Evolutionary conservation across 495 filamentous ascomycete genomes (phyloP).

Genomic region (Penicillium pancosmium): DNA sequence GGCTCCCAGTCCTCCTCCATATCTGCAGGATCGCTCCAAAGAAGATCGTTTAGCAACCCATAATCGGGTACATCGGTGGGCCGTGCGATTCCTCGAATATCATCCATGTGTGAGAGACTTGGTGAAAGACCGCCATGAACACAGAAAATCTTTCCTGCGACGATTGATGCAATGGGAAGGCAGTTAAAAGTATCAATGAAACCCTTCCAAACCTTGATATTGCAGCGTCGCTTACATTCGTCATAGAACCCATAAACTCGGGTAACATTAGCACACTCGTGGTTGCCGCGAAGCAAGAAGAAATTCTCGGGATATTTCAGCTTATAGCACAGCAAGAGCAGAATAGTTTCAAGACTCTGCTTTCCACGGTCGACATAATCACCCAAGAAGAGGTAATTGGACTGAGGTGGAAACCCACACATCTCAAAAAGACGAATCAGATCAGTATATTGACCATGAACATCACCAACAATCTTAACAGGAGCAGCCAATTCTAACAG

Average conservation of each 20-base stretch:
- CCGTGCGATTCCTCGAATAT: slow-evolving; percentile 92
- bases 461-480: slow-evolving; percentile 98
- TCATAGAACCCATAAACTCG: slow-evolving; percentile 99
- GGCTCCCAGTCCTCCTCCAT: slow-evolving; percentile 98
- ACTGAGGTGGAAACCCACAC: slow-evolving; percentile 93
- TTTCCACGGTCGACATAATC: slow-evolving; percentile 99
- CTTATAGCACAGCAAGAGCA: slow-evolving; percentile 96
- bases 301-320: slow-evolving; percentile 99
- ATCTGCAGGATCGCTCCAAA: slow-evolving; percentile 98
- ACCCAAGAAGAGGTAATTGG: slow-evolving; percentile 95
- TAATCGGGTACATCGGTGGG: slow-evolving; percentile 99
- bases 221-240: slow-evolving; percentile 96
- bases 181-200: slow-evolving; percentile 98
- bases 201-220: slow-evolving; percentile 98
- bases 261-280: slow-evolving; percentile 98
- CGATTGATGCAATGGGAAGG: slow-evolving; percentile 92
- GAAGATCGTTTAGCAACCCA: slow-evolving; percentile 90
- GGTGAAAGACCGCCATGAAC: slow-evolving; percentile 97
- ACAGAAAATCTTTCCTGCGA: slow-evolving; percentile 98
- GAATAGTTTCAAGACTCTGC: slow-evolving; percentile 94
- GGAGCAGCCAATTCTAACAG: slow-evolving; percentile 91
- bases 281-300: slow-evolving; percentile 94
- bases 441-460: slow-evolving; percentile 98
- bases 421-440: slow-evolving; percentile 98
- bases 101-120: slow-evolving; percentile 93